Percentiles rank a stretch among this genome's conserved stretches.
Evolutionary conservation across 1,284 basidiomycete species (phyloP).

Genomic region (Erythrobasidium hasegawianum): DNA sequence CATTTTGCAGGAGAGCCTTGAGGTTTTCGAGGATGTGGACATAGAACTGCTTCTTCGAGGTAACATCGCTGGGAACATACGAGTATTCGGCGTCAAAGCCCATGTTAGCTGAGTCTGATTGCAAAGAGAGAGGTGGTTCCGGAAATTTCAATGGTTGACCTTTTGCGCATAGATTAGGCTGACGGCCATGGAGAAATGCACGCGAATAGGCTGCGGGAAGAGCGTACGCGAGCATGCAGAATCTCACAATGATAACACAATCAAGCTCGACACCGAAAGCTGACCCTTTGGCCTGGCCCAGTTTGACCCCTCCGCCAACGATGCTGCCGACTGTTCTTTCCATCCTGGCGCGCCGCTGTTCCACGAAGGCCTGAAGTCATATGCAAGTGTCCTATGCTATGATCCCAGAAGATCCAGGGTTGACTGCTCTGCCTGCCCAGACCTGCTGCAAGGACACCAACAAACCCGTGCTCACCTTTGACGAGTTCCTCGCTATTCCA

Average conservation of each 20-base stretch:
- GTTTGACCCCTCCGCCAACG: conserved; percentile 58
- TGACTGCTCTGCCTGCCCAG: conserved; percentile 32
- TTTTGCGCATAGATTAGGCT: too few relatives aligned
- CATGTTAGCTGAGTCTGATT: conserved; percentile 9
- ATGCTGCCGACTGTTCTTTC: conserved; percentile 63
- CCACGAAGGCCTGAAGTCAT: conserved; percentile 90
- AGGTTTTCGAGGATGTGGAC: conserved; percentile 47
- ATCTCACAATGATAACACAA: too few relatives aligned
- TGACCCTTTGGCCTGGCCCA: conserved; percentile 3
- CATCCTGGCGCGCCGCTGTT: conserved; percentile 83
- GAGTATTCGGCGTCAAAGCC: conserved; percentile 29
- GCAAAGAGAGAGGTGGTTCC: neutral
- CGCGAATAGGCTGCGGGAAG: conserved; percentile 32
- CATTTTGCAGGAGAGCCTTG: conserved; percentile 42
- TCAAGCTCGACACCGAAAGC: too few relatives aligned
- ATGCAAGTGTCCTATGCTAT: conserved; percentile 51
- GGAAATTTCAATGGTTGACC: neutral
- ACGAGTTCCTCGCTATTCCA: conserved; percentile 80
- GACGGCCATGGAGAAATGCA: conserved; percentile 25
- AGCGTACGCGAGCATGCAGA: neutral
- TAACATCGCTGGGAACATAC: conserved; percentile 25
- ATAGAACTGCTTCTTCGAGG: conserved; percentile 48
- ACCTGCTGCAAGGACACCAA: conserved; percentile 74
- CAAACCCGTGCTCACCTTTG: conserved; percentile 84
- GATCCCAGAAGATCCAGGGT: neutral